phyloP scores from a whole-genome alignment of 495 filamentous ascomycete genomes.

The Usnea hakonensis region DNA sequence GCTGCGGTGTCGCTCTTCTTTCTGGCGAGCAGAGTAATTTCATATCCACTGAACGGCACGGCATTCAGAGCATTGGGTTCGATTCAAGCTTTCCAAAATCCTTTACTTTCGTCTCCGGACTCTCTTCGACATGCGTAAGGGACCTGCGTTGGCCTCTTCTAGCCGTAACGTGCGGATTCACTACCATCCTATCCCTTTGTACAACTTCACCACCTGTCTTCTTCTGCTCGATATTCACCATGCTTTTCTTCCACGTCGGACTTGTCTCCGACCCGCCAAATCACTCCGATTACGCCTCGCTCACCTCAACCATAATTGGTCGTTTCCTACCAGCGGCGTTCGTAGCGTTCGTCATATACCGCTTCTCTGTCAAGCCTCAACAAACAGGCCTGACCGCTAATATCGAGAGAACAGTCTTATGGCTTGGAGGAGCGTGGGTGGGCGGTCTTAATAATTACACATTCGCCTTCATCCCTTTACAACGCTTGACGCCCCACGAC shows the following conservation, averaged over 20 bases:
- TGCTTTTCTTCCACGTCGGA: conserved; percentile 70
- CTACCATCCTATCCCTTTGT: conserved; percentile 57
- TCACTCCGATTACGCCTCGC: conserved; percentile 43
- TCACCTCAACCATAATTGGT: conserved; percentile 63
- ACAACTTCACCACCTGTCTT: conserved; percentile 59
- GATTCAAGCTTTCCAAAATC: conserved; percentile 71
- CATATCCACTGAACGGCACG: conserved; percentile 49
- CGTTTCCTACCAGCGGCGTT: conserved; percentile 73
- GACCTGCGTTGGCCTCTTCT: conserved; percentile 71
- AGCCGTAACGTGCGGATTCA: conserved; percentile 62
- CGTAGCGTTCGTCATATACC: conserved; percentile 64
- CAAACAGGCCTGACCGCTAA: conserved; percentile 51
- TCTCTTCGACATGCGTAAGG: conserved; percentile 41
- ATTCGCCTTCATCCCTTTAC: conserved; percentile 74
- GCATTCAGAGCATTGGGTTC: conserved; percentile 60
- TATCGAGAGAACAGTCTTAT: conserved; percentile 63
- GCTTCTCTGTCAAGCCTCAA: conserved; percentile 50
- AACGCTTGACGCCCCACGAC: conserved; percentile 68
- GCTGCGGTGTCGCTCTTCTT: conserved; percentile 65
- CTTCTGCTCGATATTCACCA: conserved; percentile 64
- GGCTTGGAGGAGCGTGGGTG: conserved; percentile 67
- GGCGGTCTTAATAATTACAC: conserved; percentile 78
- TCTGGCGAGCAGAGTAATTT: conserved; percentile 61
- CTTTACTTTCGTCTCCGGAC: conserved; percentile 51
- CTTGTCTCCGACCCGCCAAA: conserved; percentile 69